Conservation (phyloP, 2,329 filamentous ascomycete genomes). For the Cadophora sp. region DNA sequence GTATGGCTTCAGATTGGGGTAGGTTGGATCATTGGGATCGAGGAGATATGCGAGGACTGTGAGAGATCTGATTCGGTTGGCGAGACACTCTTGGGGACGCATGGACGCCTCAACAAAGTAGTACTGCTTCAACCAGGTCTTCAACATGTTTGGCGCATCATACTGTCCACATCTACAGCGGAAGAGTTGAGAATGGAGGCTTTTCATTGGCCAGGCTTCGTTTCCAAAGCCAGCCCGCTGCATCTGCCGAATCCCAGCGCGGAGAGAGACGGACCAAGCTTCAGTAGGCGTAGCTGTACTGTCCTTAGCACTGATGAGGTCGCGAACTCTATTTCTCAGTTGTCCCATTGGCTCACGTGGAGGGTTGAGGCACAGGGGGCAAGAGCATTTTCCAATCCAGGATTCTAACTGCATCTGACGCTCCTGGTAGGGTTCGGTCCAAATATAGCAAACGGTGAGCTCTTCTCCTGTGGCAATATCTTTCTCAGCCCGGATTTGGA, state of each 20-base stretch:
- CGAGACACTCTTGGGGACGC: background rate
- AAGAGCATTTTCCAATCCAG: constrained; percentile 13
- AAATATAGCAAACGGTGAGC: constrained; percentile 46
- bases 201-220: background rate
- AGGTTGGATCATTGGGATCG: background rate
- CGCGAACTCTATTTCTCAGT: background rate
- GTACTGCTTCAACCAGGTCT: constrained; percentile 3
- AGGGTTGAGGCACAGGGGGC: constrained; percentile 2
- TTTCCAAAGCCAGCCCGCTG: background rate
- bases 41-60: background rate
- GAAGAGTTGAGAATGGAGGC: background rate
- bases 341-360: background rate
- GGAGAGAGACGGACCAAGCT: background rate
- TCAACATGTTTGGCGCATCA: constrained; percentile 9
- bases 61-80: constrained; percentile 11
- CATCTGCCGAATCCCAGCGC: background rate
- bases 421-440: background rate
- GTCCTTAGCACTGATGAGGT: background rate
- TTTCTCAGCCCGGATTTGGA: constrained; percentile 45
- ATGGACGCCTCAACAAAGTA: constrained; percentile 8
- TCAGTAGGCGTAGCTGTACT: background rate
- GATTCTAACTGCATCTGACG: background rate
- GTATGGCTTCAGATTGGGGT: background rate
- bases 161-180: constrained; percentile 4
- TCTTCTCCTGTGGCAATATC: constrained; percentile 46